phyloP scores from a whole-genome alignment of 352 stramenopile species.

The Globisporangium paroecandrum region DNA sequence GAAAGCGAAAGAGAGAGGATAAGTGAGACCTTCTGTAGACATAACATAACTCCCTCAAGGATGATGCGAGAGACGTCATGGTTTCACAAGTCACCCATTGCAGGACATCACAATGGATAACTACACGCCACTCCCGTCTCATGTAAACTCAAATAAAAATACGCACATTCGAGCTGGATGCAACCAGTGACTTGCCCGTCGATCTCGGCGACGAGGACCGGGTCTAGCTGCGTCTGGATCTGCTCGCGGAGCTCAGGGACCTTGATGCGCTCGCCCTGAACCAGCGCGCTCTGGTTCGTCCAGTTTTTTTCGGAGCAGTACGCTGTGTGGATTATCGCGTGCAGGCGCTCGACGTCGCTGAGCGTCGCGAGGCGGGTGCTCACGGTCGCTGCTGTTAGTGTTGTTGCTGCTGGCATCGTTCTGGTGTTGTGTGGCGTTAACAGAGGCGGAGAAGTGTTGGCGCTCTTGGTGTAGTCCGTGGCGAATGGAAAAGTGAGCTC shows the following conservation, averaged over 20 bases:
- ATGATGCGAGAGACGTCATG: not conserved
- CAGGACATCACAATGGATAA: not conserved
- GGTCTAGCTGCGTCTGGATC: slow-evolving; percentile 4
- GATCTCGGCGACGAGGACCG: slow-evolving; percentile 12
- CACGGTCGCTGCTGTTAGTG: not conserved
- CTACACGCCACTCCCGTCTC: not conserved
- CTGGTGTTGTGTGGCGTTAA: not conserved
- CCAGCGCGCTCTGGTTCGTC: slow-evolving; percentile 12
- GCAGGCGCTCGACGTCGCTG: not conserved
- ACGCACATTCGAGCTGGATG: slow-evolving; percentile 17
- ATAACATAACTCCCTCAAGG: not conserved
- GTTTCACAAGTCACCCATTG: not conserved
- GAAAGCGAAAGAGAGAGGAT: not conserved
- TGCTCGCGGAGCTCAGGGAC: slow-evolving; percentile 2
- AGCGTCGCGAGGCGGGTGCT: not conserved
- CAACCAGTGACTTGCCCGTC: slow-evolving; percentile 8
- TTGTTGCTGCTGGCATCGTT: not conserved
- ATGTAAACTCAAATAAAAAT: not conserved
- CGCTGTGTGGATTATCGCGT: slow-evolving; percentile 2
- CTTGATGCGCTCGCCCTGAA: slow-evolving; percentile 11
- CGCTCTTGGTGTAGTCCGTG: not conserved
- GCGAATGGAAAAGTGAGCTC: not conserved
- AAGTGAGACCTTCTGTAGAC: not conserved
- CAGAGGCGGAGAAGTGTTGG: not conserved
- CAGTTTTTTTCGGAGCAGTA: slow-evolving; percentile 15